phyloP scores from a whole-genome alignment of 202 grass and related monocot genomes.

The Panicum virgatum region DNA sequence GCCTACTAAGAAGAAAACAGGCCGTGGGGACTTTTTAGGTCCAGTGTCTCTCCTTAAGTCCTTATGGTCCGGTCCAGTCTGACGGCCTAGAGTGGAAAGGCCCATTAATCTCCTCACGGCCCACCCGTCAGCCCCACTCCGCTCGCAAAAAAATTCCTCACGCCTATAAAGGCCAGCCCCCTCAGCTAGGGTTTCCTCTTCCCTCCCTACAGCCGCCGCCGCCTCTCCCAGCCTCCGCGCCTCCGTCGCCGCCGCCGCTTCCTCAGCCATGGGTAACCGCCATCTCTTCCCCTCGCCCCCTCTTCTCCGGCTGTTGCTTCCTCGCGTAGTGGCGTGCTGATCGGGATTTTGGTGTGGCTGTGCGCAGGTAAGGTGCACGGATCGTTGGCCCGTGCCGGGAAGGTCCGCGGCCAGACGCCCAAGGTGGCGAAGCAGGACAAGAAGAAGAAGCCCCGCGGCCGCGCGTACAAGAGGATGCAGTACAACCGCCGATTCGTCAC shows the following conservation, averaged over 20 bases:
- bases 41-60: too few species aligned
- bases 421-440: slow-evolving; percentile 85
- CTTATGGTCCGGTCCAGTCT: too few species aligned
- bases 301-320: background rate
- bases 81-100: background rate
- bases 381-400: slow-evolving; percentile 68
- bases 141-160: background rate
- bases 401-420: slow-evolving; percentile 70
- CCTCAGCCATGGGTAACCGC: slow-evolving; percentile 54
- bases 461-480: slow-evolving; percentile 75
- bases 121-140: background rate
- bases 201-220: slow-evolving; percentile 10
- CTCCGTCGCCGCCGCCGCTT: background rate
- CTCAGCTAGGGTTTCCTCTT: slow-evolving; percentile 27
- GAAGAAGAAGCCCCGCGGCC: slow-evolving; percentile 74
- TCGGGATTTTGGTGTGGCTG: background rate
- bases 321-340: background rate
- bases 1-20: too few species aligned
- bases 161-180: slow-evolving; percentile 25
- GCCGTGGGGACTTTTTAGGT: too few species aligned
- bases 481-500: slow-evolving; percentile 81
- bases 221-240: background rate
- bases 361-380: slow-evolving; percentile 72
- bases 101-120: background rate
- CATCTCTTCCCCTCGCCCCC: background rate